Evolutionary conservation across 441 rosid genomes (phyloP), one percentile per base, ranked within the genome.

Genomic region (Erysimum cheiri): DNA sequence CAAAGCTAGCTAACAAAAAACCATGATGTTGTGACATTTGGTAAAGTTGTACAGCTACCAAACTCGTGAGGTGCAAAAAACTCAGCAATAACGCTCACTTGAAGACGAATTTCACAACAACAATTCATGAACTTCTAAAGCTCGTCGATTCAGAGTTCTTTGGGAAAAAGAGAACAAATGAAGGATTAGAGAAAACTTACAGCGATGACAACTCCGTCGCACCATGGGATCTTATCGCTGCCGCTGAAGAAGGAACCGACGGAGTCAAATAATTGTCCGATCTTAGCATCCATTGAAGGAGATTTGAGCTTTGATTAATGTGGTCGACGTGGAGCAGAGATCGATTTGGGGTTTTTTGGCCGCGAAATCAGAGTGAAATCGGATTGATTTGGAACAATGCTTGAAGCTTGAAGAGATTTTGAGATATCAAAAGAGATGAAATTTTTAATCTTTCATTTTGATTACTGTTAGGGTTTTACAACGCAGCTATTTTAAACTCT

Each of bases 221-320:
- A 85, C 96, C 95, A 93, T 3, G 97, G 97, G 84, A 93, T 93
- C 77, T 91, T 90, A 71, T 91, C 98, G 57, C 82, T 84, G 49
- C 93, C 87, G 55, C 84, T 26, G 86, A 93, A 93, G 85, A 93
- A 89, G 72, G 84, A 70, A 24, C 87, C 82, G 64, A 89, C 81
- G 52, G 97, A 93, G 31, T 88, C 93, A 72, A 93, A 82, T 72
- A 91, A 86, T 0, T 60, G 22, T 43, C 64, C 76, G 64, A 76
- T 76, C 69, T 76, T 76, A 52, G 76, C 76, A 19, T 71, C 80
- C 80, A 76, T 76, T 63, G 64, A 62, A 13, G 35, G 6, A 26
- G 62, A 54, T 60, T 55, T 28, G 6, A 49, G 71, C 19, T 72
- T 57, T 72, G 72, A 65, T 73, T 10, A 11, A 43, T 65, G 50